Conservation (phyloP, 2,329 filamentous ascomycete species). For the Penicillium psychrosexuale region DNA sequence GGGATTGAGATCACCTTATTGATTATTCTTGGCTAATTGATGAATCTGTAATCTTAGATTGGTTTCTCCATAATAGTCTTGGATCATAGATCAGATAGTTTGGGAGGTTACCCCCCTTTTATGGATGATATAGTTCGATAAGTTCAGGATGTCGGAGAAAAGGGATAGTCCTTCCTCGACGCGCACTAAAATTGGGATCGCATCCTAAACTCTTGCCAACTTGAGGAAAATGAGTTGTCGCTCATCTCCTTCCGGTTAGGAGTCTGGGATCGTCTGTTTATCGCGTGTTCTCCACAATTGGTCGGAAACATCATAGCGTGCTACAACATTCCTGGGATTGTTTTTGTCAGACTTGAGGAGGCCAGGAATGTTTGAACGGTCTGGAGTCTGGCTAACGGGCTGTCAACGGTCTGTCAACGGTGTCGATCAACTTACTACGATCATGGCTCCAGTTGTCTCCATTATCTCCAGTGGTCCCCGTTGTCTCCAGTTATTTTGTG, state of each 20-base stretch:
- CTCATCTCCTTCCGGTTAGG: conserved; percentile 23
- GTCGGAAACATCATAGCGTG: background rate
- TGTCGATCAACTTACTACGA: conserved; percentile 6
- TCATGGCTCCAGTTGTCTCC: conserved; percentile 8
- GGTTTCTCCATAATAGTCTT: background rate
- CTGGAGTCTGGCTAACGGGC: background rate
- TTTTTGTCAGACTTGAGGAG: conserved; percentile 12
- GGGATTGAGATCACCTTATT: background rate
- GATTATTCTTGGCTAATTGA: background rate
- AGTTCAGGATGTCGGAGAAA: background rate
- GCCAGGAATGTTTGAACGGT: conserved; percentile 23
- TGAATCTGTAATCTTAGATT: background rate
- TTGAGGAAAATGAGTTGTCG: conserved; percentile 22
- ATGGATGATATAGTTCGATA: background rate
- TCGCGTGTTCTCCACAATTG: conserved; percentile 17
- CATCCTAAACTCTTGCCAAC: conserved; percentile 28
- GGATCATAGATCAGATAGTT: background rate
- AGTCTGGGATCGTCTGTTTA: conserved; percentile 30
- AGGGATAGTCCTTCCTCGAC: background rate
- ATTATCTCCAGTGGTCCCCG: background rate
- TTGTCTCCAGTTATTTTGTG: conserved; percentile 2
- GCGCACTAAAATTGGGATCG: conserved; percentile 28
- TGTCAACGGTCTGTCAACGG: conserved; percentile 8
- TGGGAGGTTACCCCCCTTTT: background rate
- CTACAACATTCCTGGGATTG: background rate